A percentile compares a stretch with the other conserved stretches of the same genome.
Conservation (phyloP, 2,329 filamentous ascomycete species). For the Talaromyces sp. region DNA sequence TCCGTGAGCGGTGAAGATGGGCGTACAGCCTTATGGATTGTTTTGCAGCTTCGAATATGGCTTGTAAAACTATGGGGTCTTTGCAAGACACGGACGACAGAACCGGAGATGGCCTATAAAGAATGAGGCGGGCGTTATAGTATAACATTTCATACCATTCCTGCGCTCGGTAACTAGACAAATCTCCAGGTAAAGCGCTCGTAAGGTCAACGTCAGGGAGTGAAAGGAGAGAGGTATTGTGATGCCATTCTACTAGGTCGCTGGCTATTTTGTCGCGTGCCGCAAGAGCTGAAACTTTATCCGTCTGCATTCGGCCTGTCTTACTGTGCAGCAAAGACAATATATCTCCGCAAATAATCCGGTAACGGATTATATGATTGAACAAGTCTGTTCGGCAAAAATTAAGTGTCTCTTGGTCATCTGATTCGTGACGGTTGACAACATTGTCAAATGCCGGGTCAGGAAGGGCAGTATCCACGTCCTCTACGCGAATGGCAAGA, state of each 20-base stretch:
- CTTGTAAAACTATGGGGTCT: constrained; percentile 26
- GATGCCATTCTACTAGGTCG: neutral
- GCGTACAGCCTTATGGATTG: constrained; percentile 41
- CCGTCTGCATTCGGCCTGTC: constrained; percentile 17
- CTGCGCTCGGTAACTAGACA: constrained; percentile 36
- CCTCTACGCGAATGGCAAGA: neutral
- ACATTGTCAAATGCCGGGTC: neutral
- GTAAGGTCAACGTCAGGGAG: neutral
- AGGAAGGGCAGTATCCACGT: neutral
- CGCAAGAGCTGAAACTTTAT: neutral
- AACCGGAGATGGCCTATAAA: constrained; percentile 38
- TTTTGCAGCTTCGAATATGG: constrained; percentile 35
- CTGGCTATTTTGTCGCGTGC: neutral
- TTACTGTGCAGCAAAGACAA: constrained; percentile 30
- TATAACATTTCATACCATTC: constrained; percentile 43
- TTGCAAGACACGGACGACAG: constrained; percentile 19
- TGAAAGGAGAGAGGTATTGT: neutral
- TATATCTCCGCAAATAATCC: constrained; percentile 37
- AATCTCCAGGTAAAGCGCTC: constrained; percentile 14
- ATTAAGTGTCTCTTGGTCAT: neutral
- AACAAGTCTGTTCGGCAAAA: constrained; percentile 25
- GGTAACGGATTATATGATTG: constrained; percentile 36
- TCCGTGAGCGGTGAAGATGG: constrained; percentile 38
- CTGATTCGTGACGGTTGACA: neutral
- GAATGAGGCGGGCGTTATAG: constrained; percentile 39